A percentile compares a stretch with the other conserved stretches of the same genome.
Evolutionary conservation across 352 stramenopile genomes (phyloP).

Genomic region (Lagenidium giganteum): DNA sequence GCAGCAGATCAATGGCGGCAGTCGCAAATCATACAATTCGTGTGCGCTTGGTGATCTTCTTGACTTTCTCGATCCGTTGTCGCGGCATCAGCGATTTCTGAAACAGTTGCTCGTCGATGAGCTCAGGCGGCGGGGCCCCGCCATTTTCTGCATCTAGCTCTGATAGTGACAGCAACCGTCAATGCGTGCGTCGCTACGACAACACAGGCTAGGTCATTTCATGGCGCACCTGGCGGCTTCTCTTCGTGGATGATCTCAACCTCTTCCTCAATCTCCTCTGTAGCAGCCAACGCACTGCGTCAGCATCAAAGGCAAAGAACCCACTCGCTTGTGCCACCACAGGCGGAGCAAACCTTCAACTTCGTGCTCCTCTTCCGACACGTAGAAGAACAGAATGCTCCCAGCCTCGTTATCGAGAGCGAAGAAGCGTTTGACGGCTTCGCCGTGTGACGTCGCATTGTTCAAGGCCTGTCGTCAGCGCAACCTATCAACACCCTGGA

Average conservation of each 20-base stretch:
- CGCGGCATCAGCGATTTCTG: slow-evolving; percentile 30
- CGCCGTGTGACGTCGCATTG: too few relatives aligned
- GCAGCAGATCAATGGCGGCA: too few relatives aligned
- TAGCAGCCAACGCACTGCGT: neutral
- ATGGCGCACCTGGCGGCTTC: slow-evolving; percentile 13
- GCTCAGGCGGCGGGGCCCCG: slow-evolving; percentile 13
- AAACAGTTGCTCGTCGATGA: slow-evolving; percentile 73
- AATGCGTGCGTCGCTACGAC: slow-evolving; percentile 4
- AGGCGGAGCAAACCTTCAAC: too few relatives aligned
- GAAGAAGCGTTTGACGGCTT: too few relatives aligned
- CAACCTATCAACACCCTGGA: neutral
- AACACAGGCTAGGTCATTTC: neutral
- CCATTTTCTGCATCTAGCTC: too few relatives aligned
- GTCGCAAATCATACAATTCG: too few relatives aligned
- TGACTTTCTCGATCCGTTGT: slow-evolving; percentile 32
- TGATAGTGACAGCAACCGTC: too few relatives aligned
- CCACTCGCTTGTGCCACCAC: neutral
- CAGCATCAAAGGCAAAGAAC: neutral
- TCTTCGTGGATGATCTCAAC: slow-evolving; percentile 50
- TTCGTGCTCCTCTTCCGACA: slow-evolving; percentile 56
- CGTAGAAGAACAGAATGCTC: slow-evolving; percentile 76
- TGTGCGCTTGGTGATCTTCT: slow-evolving; percentile 35
- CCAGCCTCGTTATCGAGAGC: slow-evolving; percentile 41
- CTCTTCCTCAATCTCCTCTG: slow-evolving; percentile 81
- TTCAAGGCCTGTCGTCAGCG: too few relatives aligned